Base-by-base conservation (phyloP, 805 yeast species). In the Limtongia smithiae region DNA sequence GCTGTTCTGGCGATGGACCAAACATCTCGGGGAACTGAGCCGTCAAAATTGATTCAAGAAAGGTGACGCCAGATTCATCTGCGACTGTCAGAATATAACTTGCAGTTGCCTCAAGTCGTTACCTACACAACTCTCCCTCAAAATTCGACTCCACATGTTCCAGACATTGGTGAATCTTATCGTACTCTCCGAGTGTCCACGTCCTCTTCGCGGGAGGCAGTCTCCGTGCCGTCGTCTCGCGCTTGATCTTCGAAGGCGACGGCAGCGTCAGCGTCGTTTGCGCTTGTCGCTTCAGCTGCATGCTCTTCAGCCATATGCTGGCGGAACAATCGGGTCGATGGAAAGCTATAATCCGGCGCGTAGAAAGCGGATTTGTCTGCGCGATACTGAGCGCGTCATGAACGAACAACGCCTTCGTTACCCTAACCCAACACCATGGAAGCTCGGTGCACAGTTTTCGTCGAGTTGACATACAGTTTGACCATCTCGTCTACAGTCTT, bases 81-180 rank as follows among this genome's bases (percentile, higher is more conserved):
- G 22, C 2, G 7, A n/a, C 24, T 6, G 35, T 37, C 30, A 38
- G 37, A 17, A 17, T n/a, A 20, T 9, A 15, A n/a, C 44, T 6
- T 14, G 15, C 17, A 5, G 22, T 17, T 14, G 22, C 14, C 11
- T 33, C 18, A 42, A 28, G 8, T 15, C 30, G 12, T 9, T 22
- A 38, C 57, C 11, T 39, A 53, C 57, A 53, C 12, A 53, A 25
- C 31, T 53, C 54, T 8, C 48, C 48, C 24, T 53, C 57, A 25
- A 53, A 45, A 22, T 38, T 35, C 3, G 47, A 37, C 20, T 53
- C 54, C 14, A 43, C 47, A 24, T 53, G 50, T n/a, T 41, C 50
- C 7, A 39, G 18, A 7, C 51, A 39, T 21, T 43, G 46, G 9
- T 38, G 25, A 4, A 47, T 31, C 27, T 34, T 43, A 20, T 41